Evolutionary conservation across 176 grass and related monocot species (phyloP).

Genomic region (Echinochloa phyllopogon): DNA sequence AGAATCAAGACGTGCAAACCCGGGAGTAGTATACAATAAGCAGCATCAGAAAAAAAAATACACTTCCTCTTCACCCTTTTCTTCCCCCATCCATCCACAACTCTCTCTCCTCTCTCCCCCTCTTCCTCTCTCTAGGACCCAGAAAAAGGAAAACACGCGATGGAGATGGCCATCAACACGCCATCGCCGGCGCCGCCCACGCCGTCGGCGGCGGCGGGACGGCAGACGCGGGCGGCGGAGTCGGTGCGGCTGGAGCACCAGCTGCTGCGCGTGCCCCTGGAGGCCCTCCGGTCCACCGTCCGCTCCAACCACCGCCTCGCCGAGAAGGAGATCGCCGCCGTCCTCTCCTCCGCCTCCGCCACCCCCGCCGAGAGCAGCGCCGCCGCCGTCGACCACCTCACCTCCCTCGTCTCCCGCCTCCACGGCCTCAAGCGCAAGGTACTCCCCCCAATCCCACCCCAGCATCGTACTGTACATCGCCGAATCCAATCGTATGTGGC

Average conservation of each 20-base stretch:
- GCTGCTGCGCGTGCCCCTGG: slow-evolving; percentile 84
- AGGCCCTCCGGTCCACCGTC: slow-evolving; percentile 78
- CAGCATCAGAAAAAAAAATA: not conserved
- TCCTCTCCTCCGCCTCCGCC: slow-evolving; percentile 59
- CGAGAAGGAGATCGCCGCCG: slow-evolving; percentile 87
- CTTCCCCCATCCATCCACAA: slow-evolving; percentile 29
- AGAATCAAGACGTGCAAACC: not conserved
- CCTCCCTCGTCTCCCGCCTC: slow-evolving; percentile 89
- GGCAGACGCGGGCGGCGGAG: slow-evolving; percentile 66
- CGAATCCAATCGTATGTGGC: not conserved
- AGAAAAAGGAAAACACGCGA: slow-evolving; percentile 31
- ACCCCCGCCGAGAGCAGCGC: not conserved
- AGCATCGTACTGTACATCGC: not conserved
- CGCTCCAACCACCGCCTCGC: slow-evolving; percentile 69
- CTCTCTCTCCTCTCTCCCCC: not conserved
- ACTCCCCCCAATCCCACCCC: not conserved
- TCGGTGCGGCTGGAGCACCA: slow-evolving; percentile 85
- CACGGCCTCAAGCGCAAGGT: slow-evolving; percentile 97
- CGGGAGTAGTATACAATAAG: not conserved
- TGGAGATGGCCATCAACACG: slow-evolving; percentile 95
- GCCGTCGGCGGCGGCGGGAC: slow-evolving; percentile 39
- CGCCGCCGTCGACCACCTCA: slow-evolving; percentile 69
- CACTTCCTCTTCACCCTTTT: not conserved
- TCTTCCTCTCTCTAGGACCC: not conserved
- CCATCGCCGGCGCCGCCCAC: slow-evolving; percentile 49